Evolutionary conservation across 1,284 basidiomycete genomes (phyloP).

Genomic region (Somion occarium): DNA sequence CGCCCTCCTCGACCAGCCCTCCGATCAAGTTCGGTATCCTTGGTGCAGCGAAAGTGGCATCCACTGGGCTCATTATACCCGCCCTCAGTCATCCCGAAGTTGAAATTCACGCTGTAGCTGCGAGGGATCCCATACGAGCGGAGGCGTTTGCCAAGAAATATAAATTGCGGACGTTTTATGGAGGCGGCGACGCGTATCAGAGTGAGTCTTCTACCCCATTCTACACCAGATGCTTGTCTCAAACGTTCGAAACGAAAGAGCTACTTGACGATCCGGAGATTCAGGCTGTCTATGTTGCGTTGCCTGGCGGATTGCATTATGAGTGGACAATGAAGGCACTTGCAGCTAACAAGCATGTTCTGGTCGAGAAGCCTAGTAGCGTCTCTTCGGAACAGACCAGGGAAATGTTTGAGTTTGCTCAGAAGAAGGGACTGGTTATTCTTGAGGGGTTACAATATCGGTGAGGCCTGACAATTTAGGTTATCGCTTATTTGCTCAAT

Average conservation of each 20-base stretch:
- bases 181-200: conserved; percentile 48
- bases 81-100: conserved; percentile 55
- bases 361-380: conserved; percentile 66
- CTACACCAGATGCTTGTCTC: conserved; percentile 1
- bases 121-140: conserved; percentile 49
- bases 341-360: conserved; percentile 64
- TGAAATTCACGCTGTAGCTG: conserved; percentile 56
- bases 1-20: too few relatives aligned
- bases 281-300: conserved; percentile 60
- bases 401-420: conserved; percentile 29
- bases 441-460: conserved; percentile 35
- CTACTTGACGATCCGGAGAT: conserved; percentile 57
- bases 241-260: conserved; percentile 30
- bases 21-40: conserved; percentile 46
- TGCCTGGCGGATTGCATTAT: conserved; percentile 68
- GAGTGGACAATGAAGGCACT: conserved; percentile 78
- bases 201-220: conserved; percentile 26
- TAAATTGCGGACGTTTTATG: conserved; percentile 50
- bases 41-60: conserved; percentile 64
- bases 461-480: conserved; percentile 10
- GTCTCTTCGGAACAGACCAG: conserved; percentile 56
- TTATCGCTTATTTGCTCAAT: neutral
- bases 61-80: conserved; percentile 49
- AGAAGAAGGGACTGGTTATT: conserved; percentile 28
- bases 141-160: conserved; percentile 52